phyloP scores from a whole-genome alignment of 129 eudicot genomes.

The Arctium minus region DNA sequence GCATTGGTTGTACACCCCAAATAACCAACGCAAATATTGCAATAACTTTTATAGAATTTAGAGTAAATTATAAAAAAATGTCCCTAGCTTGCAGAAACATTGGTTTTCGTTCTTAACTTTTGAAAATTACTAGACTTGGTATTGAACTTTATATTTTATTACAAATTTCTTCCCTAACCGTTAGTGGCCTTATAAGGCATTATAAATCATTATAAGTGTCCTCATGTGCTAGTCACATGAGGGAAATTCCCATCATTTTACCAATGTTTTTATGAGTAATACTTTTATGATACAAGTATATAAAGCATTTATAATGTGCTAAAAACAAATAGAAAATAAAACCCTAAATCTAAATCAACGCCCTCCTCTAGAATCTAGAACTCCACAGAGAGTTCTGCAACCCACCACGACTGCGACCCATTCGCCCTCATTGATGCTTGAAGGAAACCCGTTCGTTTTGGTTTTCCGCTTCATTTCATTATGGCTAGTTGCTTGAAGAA shows the following conservation, averaged over 20 bases:
- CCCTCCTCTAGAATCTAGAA: not conserved
- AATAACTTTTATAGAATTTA: too few relatives aligned
- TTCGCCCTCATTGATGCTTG: not conserved
- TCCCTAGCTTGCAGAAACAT: not conserved
- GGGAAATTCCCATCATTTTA: not conserved
- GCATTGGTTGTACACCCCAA: too few relatives aligned
- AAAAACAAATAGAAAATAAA: too few relatives aligned
- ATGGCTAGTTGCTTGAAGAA: not conserved
- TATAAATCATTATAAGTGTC: too few relatives aligned
- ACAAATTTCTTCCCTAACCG: not conserved
- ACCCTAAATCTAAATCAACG: not conserved
- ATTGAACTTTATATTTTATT: not conserved
- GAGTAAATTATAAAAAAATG: not conserved
- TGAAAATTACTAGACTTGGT: not conserved
- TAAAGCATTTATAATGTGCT: not conserved
- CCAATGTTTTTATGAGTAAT: not conserved
- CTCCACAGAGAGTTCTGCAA: not conserved
- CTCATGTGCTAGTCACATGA: not conserved
- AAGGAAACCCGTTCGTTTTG: not conserved
- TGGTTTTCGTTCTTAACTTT: not conserved
- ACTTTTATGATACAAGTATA: not conserved
- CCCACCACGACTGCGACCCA: not conserved
- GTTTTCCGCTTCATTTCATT: not conserved
- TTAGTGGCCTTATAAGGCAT: not conserved
- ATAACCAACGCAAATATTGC: too few relatives aligned